phyloP scores from a whole-genome alignment of 768 basidiomycete genomes.

The Hericium coralloides region DNA sequence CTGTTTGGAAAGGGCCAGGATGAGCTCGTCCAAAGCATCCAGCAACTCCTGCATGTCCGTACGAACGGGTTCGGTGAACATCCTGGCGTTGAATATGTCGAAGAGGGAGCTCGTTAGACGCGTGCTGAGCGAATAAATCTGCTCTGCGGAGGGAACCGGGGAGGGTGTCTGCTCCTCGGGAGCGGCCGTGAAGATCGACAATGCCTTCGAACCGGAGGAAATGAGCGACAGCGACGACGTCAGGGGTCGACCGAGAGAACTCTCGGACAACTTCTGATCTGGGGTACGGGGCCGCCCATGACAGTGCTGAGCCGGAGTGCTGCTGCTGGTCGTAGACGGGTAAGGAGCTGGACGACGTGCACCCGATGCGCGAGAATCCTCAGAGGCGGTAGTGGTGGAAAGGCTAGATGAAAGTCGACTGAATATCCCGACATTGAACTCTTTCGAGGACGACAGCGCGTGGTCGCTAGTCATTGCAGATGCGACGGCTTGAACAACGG shows the following conservation, averaged over 20 bases:
- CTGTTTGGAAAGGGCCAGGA: slow-evolving; percentile 21
- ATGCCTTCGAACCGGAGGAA: slow-evolving; percentile 8
- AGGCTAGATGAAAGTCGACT: slow-evolving; percentile 6
- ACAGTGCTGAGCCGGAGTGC: neutral
- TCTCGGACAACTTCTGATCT: neutral
- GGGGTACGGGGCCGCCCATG: neutral
- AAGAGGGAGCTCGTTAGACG: slow-evolving; percentile 39
- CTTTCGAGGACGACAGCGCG: slow-evolving; percentile 8
- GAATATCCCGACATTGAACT: slow-evolving; percentile 6
- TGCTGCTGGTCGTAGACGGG: neutral
- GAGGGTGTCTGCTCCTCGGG: neutral
- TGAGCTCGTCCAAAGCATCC: slow-evolving; percentile 50
- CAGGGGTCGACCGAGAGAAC: neutral
- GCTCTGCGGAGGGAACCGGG: neutral
- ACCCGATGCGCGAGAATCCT: neutral
- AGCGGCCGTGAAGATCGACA: slow-evolving; percentile 6
- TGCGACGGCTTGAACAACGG: neutral
- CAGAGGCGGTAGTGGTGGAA: slow-evolving; percentile 1
- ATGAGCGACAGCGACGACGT: slow-evolving; percentile 7
- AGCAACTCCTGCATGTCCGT: slow-evolving; percentile 49
- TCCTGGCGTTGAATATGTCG: slow-evolving; percentile 37
- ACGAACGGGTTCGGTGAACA: slow-evolving; percentile 31
- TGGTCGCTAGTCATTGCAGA: slow-evolving; percentile 7
- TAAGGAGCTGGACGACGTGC: neutral
- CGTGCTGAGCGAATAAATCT: slow-evolving; percentile 28